Evolutionary conservation across 768 basidiomycete genomes (phyloP).

Genomic region (Lactifluus pinguis): DNA sequence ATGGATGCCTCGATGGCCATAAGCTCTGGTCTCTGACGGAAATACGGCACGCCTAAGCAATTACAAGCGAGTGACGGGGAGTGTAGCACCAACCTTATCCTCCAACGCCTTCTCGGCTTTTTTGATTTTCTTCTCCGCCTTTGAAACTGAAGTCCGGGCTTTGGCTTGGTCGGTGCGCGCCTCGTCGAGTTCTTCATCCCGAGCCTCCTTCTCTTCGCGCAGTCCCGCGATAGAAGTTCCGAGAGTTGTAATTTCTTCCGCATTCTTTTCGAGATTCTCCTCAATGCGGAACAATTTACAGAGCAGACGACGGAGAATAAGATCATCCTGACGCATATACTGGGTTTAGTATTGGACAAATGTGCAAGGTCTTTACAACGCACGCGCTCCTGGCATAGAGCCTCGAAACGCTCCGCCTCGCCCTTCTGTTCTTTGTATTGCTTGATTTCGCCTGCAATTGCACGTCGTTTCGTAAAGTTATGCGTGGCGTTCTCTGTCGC

Average conservation of each 20-base stretch:
- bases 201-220: slow-evolving; percentile 56
- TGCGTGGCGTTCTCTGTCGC: slow-evolving; percentile 92
- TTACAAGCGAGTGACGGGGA: not conserved
- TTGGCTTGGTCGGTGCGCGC: slow-evolving; percentile 77
- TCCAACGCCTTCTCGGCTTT: slow-evolving; percentile 86
- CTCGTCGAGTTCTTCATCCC: slow-evolving; percentile 62
- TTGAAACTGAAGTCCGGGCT: slow-evolving; percentile 63
- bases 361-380: slow-evolving; percentile 22
- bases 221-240: slow-evolving; percentile 64
- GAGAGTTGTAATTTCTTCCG: slow-evolving; percentile 57
- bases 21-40: slow-evolving; percentile 70
- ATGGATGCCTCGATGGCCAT: slow-evolving; percentile 82
- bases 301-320: slow-evolving; percentile 72
- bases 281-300: slow-evolving; percentile 91
- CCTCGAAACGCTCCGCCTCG: slow-evolving; percentile 84
- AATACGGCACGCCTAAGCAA: not conserved
- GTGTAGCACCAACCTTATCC: slow-evolving; percentile 52
- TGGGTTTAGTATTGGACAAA: not conserved
- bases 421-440: slow-evolving; percentile 96
- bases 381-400: slow-evolving; percentile 64
- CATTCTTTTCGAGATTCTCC: slow-evolving; percentile 65
- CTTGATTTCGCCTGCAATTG: slow-evolving; percentile 90
- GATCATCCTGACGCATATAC: slow-evolving; percentile 50
- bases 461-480: slow-evolving; percentile 90
- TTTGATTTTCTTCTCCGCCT: slow-evolving; percentile 83